These are phyloP conservation scores for Heliophila coronopifolia DNA, from an alignment of 441 rosid genomes.

Conservation along the genomic window DNA sequence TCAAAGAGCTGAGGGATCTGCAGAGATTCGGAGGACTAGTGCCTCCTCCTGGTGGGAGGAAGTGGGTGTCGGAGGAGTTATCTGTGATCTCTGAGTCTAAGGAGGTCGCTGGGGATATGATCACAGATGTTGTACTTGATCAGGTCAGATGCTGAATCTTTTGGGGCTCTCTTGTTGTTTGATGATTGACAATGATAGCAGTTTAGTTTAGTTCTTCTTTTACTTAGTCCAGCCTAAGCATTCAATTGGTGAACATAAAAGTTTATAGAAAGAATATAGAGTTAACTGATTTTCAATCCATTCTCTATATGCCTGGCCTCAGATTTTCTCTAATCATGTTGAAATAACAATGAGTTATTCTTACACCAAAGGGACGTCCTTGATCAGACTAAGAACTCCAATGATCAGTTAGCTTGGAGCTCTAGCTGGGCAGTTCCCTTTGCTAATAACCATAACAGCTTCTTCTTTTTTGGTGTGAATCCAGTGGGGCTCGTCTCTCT, in stretches of 20 bases:
- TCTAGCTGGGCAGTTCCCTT: neutral
- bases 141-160: constrained; percentile 47
- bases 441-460: neutral
- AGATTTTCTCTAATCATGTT: neutral
- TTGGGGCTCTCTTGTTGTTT: neutral
- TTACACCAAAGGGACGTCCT: neutral
- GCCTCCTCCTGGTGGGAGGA: constrained; percentile 51
- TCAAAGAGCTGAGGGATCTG: constrained; percentile 74
- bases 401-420: neutral
- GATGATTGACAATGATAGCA: neutral
- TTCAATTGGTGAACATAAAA: neutral
- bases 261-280: neutral
- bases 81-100: constrained; percentile 73
- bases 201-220: constrained; percentile 1
- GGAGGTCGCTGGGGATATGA: constrained; percentile 91
- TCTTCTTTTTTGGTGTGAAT: neutral
- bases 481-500: neutral
- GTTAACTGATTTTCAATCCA: neutral
- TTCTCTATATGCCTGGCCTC: neutral
- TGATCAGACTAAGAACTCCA: neutral
- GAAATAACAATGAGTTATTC: neutral
- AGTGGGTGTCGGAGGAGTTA: constrained; percentile 80
- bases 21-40: constrained; percentile 60
- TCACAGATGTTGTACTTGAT: constrained; percentile 79
- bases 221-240: neutral